These are phyloP conservation scores for Alopecurus myosuroides DNA, from an alignment of 176 grass and related monocot species.

Conservation along the genomic window DNA sequence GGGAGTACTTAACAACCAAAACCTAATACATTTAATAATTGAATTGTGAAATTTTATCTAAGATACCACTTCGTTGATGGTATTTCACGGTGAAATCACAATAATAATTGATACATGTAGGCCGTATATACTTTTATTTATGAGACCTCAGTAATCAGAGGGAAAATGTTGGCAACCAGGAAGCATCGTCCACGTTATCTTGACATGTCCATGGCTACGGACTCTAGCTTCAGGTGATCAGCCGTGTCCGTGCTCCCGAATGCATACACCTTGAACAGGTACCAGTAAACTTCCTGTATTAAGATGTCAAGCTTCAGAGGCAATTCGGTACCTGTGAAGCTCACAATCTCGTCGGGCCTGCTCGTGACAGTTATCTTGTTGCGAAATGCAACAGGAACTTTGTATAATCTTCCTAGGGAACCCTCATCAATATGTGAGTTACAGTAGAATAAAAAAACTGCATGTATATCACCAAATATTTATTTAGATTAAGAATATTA, in stretches of 20 bases:
- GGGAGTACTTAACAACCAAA: no score
- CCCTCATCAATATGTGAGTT: not conserved
- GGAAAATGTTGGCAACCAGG: not conserved
- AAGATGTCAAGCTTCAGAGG: not conserved
- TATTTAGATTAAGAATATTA: no score
- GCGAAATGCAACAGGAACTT: not conserved
- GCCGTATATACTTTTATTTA: no score
- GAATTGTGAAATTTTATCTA: no score
- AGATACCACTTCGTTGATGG: no score
- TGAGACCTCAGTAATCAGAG: not conserved
- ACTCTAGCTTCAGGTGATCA: not conserved
- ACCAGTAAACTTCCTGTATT: no score
- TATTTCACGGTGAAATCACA: no score
- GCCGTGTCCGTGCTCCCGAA: constrained; percentile 1
- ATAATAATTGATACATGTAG: no score
- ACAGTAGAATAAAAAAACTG: no score
- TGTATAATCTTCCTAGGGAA: not conserved
- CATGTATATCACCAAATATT: no score
- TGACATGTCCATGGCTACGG: no score
- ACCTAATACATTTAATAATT: no score
- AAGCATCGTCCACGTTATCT: not conserved
- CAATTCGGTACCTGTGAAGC: not conserved
- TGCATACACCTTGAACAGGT: constrained; percentile 2
- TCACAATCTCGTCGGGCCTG: not conserved
- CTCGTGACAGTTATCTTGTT: constrained; percentile 22